Evolutionary conservation across 2,329 filamentous ascomycete genomes (phyloP).

Genomic region (Aureobasidium sp.): DNA sequence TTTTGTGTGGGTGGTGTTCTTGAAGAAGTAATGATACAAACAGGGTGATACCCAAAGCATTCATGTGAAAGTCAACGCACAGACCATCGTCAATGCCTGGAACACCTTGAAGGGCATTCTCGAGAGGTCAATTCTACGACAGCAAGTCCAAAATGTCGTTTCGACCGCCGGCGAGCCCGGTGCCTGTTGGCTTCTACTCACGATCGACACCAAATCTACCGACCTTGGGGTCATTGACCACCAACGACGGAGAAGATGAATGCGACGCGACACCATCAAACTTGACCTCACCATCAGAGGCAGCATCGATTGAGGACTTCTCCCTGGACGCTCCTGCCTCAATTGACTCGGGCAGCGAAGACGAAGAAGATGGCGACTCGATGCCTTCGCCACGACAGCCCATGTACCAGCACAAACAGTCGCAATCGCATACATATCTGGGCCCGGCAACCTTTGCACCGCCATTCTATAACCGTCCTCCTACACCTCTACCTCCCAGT

Average conservation of each 20-base stretch:
- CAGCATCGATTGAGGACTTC: conserved; percentile 31
- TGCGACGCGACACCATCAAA: conserved; percentile 23
- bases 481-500: conserved; percentile 84
- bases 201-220: conserved; percentile 40
- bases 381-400: conserved; percentile 25
- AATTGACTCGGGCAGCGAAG: conserved; percentile 16
- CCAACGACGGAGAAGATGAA: conserved; percentile 22
- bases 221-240: conserved; percentile 22
- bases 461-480: conserved; percentile 96
- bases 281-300: conserved; percentile 29
- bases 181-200: conserved; percentile 35
- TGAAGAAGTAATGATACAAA: background rate
- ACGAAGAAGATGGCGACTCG: conserved; percentile 14
- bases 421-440: conserved; percentile 37
- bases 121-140: background rate
- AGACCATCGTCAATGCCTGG: background rate
- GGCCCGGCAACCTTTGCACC: conserved; percentile 51
- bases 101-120: conserved; percentile 1
- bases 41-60: background rate
- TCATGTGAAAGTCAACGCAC: background rate
- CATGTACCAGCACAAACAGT: conserved; percentile 34
- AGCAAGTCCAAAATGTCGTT: conserved; percentile 28
- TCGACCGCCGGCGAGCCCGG: conserved; percentile 32
- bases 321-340: conserved; percentile 21
- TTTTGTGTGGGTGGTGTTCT: background rate